Evolutionary conservation across 2,329 filamentous ascomycete species (phyloP), one percentile per base, ranked within the genome.

Genomic region (Diaporthe citri): DNA sequence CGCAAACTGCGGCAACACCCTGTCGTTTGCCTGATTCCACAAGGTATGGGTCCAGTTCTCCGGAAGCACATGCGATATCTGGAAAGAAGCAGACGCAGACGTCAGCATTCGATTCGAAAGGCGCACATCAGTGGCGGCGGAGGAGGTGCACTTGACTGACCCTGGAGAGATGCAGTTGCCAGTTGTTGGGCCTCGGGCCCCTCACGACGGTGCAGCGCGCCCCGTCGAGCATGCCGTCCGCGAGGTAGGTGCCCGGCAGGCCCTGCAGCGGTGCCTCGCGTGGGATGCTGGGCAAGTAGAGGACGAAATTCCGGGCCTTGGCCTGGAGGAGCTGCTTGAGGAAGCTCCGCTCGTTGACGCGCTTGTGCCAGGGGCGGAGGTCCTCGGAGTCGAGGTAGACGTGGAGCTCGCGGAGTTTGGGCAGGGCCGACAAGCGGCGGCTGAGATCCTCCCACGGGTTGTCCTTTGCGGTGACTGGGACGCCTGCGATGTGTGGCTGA

Each of bases 401-500:
- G 71, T 76, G 78, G 41, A 83, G 78, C 22, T 71, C 55, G 20
- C 78, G 78, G 34, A 83, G 78, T 7, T 56, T 55, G 8, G 73
- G 73, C 15, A 80, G 64, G 15, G 70, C 36, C 15, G 64, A 76
- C 1, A 82, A 62, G 8, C 28, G 70, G 67, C 73, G 72, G 76
- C 81, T 81, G 1, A 82, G 77, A 1, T 74, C 76, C 67, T 78
- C 76, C 82, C 81, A 83, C 4, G 77, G 78, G 73, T 81, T 80
- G 72, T 79, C 74, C 34, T 59, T 46, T 46, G 74, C 71, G 25
- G 75, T 71, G 22, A 79, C 70, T n/a, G 43, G 56, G 36, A 74
- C 56, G 17, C 77, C 77, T 51, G 76, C 75, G 66, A 76, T 51
- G 43, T 70, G 71, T 7, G 73, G 59, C n/a, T 76, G 69, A 5